Evolutionary conservation across 2,329 filamentous ascomycete species (phyloP).

Genomic region (Neopestalotiopsis sp.): DNA sequence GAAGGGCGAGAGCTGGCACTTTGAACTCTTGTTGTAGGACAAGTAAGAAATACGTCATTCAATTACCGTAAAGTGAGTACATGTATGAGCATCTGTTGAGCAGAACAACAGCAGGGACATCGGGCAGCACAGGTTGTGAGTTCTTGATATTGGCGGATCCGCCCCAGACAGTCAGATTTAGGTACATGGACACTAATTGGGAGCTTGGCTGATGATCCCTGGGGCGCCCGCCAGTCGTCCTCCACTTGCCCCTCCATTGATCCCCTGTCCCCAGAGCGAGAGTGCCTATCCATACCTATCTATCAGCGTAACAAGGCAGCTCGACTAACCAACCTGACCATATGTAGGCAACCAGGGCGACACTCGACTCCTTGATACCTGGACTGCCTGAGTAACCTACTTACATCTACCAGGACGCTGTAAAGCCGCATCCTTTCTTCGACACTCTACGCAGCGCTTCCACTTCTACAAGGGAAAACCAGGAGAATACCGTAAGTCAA

Average conservation of each 20-base stretch:
- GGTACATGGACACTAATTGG: not conserved
- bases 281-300: not conserved
- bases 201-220: not conserved
- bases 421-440: not conserved
- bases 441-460: not conserved
- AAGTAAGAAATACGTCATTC: not conserved
- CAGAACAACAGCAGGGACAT: not conserved
- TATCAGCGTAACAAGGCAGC: not conserved
- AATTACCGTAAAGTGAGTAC: not conserved
- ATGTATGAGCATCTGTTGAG: not conserved
- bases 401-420: not conserved
- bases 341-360: constrained; percentile 6
- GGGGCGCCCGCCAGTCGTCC: not conserved
- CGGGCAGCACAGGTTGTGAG: not conserved
- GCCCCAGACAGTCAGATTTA: not conserved
- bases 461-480: not conserved
- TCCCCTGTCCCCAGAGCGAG: not conserved
- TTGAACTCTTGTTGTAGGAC: not conserved
- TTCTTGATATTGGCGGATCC: not conserved
- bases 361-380: constrained; percentile 8
- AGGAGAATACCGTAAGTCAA: not conserved
- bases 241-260: constrained; percentile 7
- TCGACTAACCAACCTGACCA: constrained; percentile 1
- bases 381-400: not conserved
- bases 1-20: no score